Base-by-base conservation (phyloP, 148 eudicot genomes). In the Spergularia marina region DNA sequence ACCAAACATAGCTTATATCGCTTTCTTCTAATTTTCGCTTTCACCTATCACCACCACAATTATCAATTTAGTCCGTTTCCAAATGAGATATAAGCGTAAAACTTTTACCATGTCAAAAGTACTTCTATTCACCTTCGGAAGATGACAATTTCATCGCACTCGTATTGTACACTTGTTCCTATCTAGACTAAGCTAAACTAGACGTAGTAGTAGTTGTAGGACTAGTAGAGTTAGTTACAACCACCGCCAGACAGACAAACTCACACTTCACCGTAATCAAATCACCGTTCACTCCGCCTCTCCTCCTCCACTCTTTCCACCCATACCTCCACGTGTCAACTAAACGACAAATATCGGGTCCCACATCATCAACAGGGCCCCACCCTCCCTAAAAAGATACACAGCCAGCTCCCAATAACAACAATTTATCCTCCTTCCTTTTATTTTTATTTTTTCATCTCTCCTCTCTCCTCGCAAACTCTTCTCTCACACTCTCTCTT, bases 321-420 rank as follows among this genome's bases (percentile, higher is more conserved):
- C 36, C 36, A 30, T 30, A 30, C 15, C 36, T 54, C 78, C 82
- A 79, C 69, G 82, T 68, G 74, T n/a, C 73, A 67, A 51, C 12
- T 13, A 30, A 30, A 21, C 30, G 58, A 59, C 77, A 58, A 66
- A 21, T 65, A 25, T 15, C 62, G 14, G 56, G 59, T 1, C 58
- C 79, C 60, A 59, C 74, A 5, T 25, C 8, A 17, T 10, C 51
- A 39, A 4, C 10, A 44, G 49, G 36, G 36, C 36, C 36, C 36
- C 36, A 30, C 36, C 36, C 36, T 30, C 36, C 36, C 36, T 30
- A 30, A 30, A 30, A 30, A 44, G 49, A 44, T 44, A 44, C 49
- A 44, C 49, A 44, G 49, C 60, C 30, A 36, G 17, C 68, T 25
- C 23, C 73, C 82, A 51, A 79, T 73, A 51, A 34, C 68, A 58